Evolutionary conservation across 2,329 filamentous ascomycete species (phyloP), one percentile per base, ranked within the genome.

Genomic region (Colletotrichum sp.): DNA sequence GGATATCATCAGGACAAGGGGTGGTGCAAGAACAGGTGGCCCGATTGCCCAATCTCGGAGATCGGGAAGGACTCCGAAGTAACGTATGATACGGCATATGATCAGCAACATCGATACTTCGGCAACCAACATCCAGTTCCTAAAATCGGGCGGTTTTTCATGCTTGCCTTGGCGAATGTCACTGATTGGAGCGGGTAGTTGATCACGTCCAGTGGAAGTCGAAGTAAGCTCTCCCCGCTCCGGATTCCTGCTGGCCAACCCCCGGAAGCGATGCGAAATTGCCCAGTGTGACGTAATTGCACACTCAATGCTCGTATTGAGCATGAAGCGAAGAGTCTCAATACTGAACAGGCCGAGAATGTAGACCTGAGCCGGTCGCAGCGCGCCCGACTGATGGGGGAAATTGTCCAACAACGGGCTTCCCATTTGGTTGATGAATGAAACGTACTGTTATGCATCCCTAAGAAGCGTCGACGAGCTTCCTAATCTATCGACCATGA

Each of bases 101-200:
- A 71, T 57, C 69, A 19, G n/a, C 60, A 12, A 13, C 3, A 34
- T 34, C 25, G 1, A 52, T 52, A 22, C 11, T 52, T 52, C n/a
- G 11, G 2, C 12, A 59, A 4, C 55, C 25, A 19, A 30, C 55
- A 1, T 28, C 55, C 12, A 30, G 25, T 2, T 13, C 11, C 1
- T 13, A 1, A 22, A 0, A 3, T 11, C 13, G 16, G 60, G 13
- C 0, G 39, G 36, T 25, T 5, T 28, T 25, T 28, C 8, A 25
- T 1, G 28, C 15, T 22, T 36, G 5, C 2, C 11, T 65, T 57
- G 44, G 28, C 39, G 19, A 9, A 3, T 28, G 8, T 19, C 16
- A 3, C 22, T 44, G 44, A 71, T 71, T 71, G 69, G 69, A 48
- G 69, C 69, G 69, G 22, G 3, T 71, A 28, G 22, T 13, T 28